Evolutionary conservation across 2,329 filamentous ascomycete genomes (phyloP).

Genomic region (Colletotrichum tanaceti): DNA sequence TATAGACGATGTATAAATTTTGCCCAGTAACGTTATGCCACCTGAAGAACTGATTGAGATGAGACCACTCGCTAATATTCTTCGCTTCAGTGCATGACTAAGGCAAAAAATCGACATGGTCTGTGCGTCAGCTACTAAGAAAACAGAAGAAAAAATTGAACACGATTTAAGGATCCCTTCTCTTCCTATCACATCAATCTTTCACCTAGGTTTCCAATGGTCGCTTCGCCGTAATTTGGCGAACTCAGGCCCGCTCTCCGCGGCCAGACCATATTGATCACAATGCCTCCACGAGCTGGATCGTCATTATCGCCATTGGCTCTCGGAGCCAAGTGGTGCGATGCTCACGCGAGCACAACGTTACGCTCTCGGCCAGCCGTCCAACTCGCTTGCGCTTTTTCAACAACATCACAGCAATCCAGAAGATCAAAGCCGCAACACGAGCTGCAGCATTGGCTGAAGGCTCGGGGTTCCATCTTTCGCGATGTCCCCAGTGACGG

Average conservation of each 20-base stretch:
- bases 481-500: slow-evolving; percentile 33
- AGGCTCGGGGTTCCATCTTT: slow-evolving; percentile 38
- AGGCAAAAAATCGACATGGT: slow-evolving; percentile 5
- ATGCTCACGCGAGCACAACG: slow-evolving; percentile 15
- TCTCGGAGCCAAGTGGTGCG: slow-evolving; percentile 32
- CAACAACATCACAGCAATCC: slow-evolving; percentile 53
- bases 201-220: slow-evolving; percentile 18
- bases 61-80: too few relatives aligned
- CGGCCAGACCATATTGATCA: slow-evolving; percentile 23
- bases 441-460: slow-evolving; percentile 54
- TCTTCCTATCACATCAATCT: slow-evolving; percentile 1
- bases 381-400: slow-evolving; percentile 48
- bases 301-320: slow-evolving; percentile 36
- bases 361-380: slow-evolving; percentile 19
- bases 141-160: slow-evolving; percentile 28
- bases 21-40: background rate
- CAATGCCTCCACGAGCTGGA: slow-evolving; percentile 30
- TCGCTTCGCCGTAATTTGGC: slow-evolving; percentile 22
- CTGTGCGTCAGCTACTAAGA: slow-evolving; percentile 28
- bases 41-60: background rate
- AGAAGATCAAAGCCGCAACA: slow-evolving; percentile 54
- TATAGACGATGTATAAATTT: background rate
- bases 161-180: background rate
- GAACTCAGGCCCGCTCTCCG: slow-evolving; percentile 23
- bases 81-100: slow-evolving; percentile 20